Percentiles rank a stretch among this genome's conserved stretches.
Evolutionary conservation across 164 flowering plant species (phyloP).

Genomic region (Kalanchoe fedtschenkoi): DNA sequence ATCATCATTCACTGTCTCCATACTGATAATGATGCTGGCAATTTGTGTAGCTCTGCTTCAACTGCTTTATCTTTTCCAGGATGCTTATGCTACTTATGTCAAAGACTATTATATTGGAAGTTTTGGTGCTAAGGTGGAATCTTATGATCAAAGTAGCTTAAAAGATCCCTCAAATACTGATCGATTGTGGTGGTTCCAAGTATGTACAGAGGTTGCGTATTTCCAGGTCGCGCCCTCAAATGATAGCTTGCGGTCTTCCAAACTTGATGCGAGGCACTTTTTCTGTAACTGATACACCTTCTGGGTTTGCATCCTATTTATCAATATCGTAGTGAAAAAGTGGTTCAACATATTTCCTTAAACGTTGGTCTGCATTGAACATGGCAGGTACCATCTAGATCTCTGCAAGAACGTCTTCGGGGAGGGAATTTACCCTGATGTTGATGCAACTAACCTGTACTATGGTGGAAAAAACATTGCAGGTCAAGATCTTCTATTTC

Average conservation of each 20-base stretch:
- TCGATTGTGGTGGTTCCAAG: conserved; percentile 98
- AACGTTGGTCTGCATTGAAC: not conserved
- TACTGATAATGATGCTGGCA: not conserved
- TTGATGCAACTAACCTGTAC: conserved; percentile 67
- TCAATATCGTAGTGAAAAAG: not conserved
- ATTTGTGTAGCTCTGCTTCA: not conserved
- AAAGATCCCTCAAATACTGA: conserved; percentile 44
- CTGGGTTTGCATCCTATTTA: not conserved
- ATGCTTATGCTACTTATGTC: conserved; percentile 72
- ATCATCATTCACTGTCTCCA: not conserved
- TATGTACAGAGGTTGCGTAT: conserved; percentile 96
- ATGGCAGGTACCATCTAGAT: conserved; percentile 80
- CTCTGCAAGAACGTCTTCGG: conserved; percentile 93
- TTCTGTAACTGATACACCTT: not conserved
- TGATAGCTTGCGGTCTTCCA: conserved; percentile 82
- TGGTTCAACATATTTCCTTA: not conserved
- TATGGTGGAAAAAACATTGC: conserved; percentile 91
- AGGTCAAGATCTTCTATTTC: conserved; percentile 26
- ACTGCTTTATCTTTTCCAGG: conserved; percentile 30
- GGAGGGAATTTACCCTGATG: conserved; percentile 75
- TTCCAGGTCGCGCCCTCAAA: conserved; percentile 89
- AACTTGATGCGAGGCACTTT: conserved; percentile 55
- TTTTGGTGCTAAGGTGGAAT: conserved; percentile 37
- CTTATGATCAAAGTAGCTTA: conserved; percentile 55
- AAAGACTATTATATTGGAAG: conserved; percentile 46